Percentiles rank a stretch among this genome's conserved stretches.
Evolutionary conservation across 371 early-diverging fungal species (phyloP).

Genomic region (Apophysomyces variabilis): DNA sequence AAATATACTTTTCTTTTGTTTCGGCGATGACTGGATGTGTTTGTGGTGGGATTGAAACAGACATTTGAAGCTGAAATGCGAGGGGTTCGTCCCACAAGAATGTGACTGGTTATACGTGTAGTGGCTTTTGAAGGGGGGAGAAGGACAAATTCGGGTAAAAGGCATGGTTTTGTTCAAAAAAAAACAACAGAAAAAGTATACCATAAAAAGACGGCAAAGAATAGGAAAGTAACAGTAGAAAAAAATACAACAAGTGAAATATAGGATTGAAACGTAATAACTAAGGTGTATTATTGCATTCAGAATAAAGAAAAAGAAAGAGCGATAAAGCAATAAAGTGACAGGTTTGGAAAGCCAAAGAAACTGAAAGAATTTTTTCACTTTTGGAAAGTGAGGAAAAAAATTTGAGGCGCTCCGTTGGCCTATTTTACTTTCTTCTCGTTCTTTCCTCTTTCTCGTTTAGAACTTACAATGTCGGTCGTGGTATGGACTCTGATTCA

Average conservation of each 20-base stretch:
- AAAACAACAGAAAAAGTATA: not conserved
- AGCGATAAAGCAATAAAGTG: not conserved
- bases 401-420: slow-evolving; percentile 4
- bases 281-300: too few relatives aligned
- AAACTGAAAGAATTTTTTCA: slow-evolving; percentile 6
- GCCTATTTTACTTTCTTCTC: slow-evolving; percentile 4
- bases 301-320: not conserved
- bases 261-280: too few relatives aligned
- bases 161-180: too few relatives aligned
- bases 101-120: not conserved
- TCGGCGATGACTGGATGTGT: not conserved
- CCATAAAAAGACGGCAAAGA: not conserved
- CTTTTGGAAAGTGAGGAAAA: slow-evolving; percentile 4
- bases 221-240: not conserved
- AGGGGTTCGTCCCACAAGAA: too few relatives aligned
- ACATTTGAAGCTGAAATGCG: too few relatives aligned
- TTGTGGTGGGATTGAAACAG: too few relatives aligned
- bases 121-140: not conserved
- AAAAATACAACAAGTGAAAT: not conserved
- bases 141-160: too few relatives aligned
- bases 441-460: slow-evolving; percentile 1
- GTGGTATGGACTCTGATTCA: slow-evolving; percentile 39
- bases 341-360: slow-evolving; percentile 1
- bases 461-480: slow-evolving; percentile 40
- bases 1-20: not conserved